phyloP scores from a whole-genome alignment of 306 rosid genomes.

The cucumber (Cucumis sativus) region DNA sequence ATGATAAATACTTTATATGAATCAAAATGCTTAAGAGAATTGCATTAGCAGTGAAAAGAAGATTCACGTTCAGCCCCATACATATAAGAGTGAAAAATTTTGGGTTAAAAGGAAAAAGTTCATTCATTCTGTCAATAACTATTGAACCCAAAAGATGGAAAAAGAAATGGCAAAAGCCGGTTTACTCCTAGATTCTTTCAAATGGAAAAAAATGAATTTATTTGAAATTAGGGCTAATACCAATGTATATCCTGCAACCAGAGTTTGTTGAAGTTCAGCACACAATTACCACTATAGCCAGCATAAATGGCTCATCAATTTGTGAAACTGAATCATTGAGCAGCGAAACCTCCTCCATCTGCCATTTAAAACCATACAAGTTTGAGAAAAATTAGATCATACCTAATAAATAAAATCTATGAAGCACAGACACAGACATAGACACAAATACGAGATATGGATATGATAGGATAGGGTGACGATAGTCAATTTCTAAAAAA shows the following conservation, averaged over 20 bases:
- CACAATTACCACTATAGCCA: conserved; percentile 99
- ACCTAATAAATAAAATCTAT: background rate
- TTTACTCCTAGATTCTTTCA: conserved; percentile 13
- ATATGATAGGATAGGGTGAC: no score
- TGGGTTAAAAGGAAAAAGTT: background rate
- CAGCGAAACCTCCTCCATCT: conserved; percentile 99
- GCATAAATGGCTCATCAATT: conserved; percentile 91
- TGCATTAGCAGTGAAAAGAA: background rate
- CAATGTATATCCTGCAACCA: conserved; percentile 97
- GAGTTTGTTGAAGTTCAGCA: conserved; percentile 97
- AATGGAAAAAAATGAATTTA: conserved; percentile 21
- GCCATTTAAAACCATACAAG: conserved; percentile 28
- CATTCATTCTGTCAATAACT: conserved; percentile 13
- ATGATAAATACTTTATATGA: background rate
- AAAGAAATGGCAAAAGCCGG: conserved; percentile 4
- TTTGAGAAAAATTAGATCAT: background rate
- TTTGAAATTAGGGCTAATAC: conserved; percentile 98
- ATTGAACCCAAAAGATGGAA: conserved; percentile 7
- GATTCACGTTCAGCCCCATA: background rate
- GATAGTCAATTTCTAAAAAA: no score
- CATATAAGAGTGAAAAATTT: background rate
- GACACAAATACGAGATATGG: no score
- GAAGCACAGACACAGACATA: no score
- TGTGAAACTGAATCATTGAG: conserved; percentile 80
- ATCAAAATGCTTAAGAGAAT: background rate